phyloP scores from a whole-genome alignment of 306 rosid species.

The Quercus gilva region DNA sequence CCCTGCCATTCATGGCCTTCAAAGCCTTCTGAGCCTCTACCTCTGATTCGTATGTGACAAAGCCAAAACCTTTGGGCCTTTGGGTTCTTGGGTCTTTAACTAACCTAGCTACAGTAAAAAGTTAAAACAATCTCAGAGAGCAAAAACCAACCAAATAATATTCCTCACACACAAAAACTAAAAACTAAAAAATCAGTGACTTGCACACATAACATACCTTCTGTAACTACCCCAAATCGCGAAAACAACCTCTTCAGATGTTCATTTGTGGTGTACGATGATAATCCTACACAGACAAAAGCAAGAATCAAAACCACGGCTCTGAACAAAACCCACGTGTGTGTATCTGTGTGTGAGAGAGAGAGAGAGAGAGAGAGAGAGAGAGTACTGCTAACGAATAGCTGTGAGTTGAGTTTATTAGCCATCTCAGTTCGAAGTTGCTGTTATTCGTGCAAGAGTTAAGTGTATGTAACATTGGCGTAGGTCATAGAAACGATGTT shows the following conservation, averaged over 20 bases:
- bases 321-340: neutral
- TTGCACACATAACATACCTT: conserved; percentile 36
- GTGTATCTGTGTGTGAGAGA: neutral
- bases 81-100: conserved; percentile 43
- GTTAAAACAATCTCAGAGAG: neutral
- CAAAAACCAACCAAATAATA: neutral
- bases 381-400: conserved; percentile 56
- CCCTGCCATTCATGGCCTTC: conserved; percentile 78
- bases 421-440: conserved; percentile 35
- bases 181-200: neutral
- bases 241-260: conserved; percentile 52
- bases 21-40: conserved; percentile 65
- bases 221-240: conserved; percentile 52
- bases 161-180: neutral
- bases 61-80: conserved; percentile 90
- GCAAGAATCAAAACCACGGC: neutral
- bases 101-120: conserved; percentile 40
- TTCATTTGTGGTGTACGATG: conserved; percentile 49
- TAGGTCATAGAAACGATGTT: no score
- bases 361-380: conserved; percentile 14
- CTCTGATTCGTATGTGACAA: conserved; percentile 58
- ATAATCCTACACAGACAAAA: conserved; percentile 49
- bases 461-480: no score
- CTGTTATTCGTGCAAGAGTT: neutral
- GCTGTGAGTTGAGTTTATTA: conserved; percentile 37